Evolutionary conservation across 192 early-diverging fungal genomes (phyloP).

Genomic region (Phycomyces nitens): DNA sequence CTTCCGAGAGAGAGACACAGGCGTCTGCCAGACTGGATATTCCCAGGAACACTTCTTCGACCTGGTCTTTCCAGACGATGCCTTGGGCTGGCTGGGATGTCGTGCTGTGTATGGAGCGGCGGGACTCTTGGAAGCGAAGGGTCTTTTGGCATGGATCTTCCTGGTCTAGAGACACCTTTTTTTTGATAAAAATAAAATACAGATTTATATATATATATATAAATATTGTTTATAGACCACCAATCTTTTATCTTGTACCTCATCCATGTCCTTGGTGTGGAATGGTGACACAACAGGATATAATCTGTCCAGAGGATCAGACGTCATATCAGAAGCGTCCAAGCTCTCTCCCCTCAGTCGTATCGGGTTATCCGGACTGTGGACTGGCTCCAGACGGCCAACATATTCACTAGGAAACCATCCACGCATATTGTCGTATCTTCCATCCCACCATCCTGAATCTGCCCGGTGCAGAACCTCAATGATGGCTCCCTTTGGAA

Average conservation of each 20-base stretch:
- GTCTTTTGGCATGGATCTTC: background rate
- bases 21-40: constrained; percentile 8
- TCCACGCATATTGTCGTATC: constrained; percentile 2
- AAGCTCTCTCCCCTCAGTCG: background rate
- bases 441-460: constrained; percentile 12
- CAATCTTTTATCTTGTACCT: background rate
- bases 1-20: background rate
- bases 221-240: background rate
- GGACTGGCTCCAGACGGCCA: background rate
- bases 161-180: no score
- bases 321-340: background rate
- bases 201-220: background rate
- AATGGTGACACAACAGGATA: background rate
- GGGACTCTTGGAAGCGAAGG: background rate
- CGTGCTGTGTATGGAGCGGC: background rate
- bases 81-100: background rate
- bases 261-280: background rate
- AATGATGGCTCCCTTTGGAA: constrained; percentile 15
- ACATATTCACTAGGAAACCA: constrained; percentile 17
- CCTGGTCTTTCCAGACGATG: background rate
- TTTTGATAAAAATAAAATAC: no score
- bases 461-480: constrained; percentile 1
- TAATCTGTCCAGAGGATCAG: background rate
- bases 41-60: background rate
- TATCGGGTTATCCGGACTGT: constrained; percentile 3